Base-by-base conservation (phyloP, 2,329 filamentous ascomycete genomes). In the Fusarium udum region DNA sequence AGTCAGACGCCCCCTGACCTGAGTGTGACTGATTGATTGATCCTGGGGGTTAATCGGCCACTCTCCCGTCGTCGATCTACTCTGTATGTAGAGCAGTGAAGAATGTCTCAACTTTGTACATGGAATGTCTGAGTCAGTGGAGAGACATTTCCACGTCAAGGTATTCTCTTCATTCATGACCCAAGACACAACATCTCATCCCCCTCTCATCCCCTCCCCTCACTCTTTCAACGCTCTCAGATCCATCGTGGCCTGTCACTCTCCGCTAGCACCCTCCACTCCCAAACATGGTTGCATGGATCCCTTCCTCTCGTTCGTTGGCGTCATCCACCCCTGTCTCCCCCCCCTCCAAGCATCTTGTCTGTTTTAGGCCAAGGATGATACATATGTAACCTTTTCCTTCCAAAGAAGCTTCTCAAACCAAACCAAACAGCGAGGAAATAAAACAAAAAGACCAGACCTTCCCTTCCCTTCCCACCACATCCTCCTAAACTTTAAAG, bases 1-100 rank as follows among this genome's bases (percentile, higher is more conserved):
- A 76, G 74, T 68, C 72, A 77, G 72, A 73, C 71, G 62, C 65
- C 74, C 74, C 64, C 55, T 64, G 53, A 61, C 18, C 24, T 24
- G 31, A 24, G 16, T 13, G 28, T 51, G 28, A n/a, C 15, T 43
- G 39, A 24, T 6, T 43, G 40, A n/a, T 10, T 42, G 42, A 26
- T 43, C 59, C 60, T 73, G 56, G 61, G 64, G 67, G 59, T 32
- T 53, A 69, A 73, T 77, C 73, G 57, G 62, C 61, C 53, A 64
- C 49, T 70, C 61, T 64, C 53, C 66, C 51, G 72, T 20, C 28
- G 43, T 42, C 6, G 22, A 69, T 69, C 32, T 28, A 22, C 10
- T 43, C 32, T 36, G 36, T 8, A 37, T 26, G 26, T 26, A 26
- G 26, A 26, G 6, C n/a, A 26, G 6, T 26, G 26, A 26, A 26